These are phyloP conservation scores for Porphyrellus cyaneotinctus DNA, from an alignment of 768 basidiomycete genomes.

Conservation along the genomic window DNA sequence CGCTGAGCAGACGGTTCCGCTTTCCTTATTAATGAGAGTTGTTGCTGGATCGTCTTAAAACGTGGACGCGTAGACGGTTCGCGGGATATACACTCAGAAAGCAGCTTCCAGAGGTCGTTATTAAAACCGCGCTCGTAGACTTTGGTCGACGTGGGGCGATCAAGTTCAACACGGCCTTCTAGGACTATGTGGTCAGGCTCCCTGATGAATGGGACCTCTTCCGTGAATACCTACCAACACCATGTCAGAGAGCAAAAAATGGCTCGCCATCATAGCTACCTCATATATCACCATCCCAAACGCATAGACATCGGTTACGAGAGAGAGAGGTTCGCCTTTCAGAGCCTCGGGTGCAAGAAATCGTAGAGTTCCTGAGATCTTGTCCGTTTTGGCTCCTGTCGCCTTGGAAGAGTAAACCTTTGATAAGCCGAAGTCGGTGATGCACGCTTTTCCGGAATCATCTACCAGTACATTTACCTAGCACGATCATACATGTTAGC, in stretches of 20 bases:
- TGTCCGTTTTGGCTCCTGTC: slow-evolving; percentile 14
- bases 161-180: not conserved
- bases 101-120: slow-evolving; percentile 2
- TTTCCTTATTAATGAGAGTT: not conserved
- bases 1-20: not conserved
- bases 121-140: slow-evolving; percentile 3
- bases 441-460: slow-evolving; percentile 27
- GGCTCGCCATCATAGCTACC: slow-evolving; percentile 5
- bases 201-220: slow-evolving; percentile 4
- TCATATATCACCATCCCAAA: slow-evolving; percentile 32
- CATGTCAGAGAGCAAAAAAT: not conserved
- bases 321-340: slow-evolving; percentile 8
- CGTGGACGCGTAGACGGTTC: not conserved
- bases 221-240: slow-evolving; percentile 8
- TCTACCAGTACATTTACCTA: slow-evolving; percentile 34
- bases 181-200: not conserved
- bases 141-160: not conserved
- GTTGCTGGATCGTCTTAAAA: slow-evolving; percentile 2
- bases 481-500: not conserved
- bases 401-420: slow-evolving; percentile 18
- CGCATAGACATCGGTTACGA: slow-evolving; percentile 27
- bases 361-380: slow-evolving; percentile 25
- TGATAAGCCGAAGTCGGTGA: slow-evolving; percentile 35
- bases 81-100: slow-evolving; percentile 1
- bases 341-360: slow-evolving; percentile 32